phyloP scores from a whole-genome alignment of 1,284 basidiomycete species.

The Ganoderma meredithae region DNA sequence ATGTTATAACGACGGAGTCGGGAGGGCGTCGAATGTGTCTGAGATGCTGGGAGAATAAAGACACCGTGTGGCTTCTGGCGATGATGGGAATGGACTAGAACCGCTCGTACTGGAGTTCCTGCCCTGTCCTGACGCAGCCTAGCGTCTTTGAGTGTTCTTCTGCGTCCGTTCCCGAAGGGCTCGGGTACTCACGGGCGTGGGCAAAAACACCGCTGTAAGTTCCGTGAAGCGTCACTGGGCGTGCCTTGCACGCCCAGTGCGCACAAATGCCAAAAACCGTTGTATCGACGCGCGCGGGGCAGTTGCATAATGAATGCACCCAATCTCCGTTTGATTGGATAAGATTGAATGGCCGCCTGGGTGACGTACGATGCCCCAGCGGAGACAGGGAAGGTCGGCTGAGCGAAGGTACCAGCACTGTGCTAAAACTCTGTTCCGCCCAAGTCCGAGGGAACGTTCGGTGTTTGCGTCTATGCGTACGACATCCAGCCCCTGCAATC shows the following conservation, averaged over 20 bases:
- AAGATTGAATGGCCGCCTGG: not conserved
- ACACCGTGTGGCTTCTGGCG: not conserved
- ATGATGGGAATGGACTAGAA: slow-evolving; percentile 3
- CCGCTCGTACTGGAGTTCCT: not conserved
- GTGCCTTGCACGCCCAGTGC: not conserved
- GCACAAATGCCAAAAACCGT: not conserved
- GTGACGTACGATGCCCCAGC: slow-evolving; percentile 8
- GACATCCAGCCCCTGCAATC: not conserved
- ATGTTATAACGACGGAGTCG: not conserved
- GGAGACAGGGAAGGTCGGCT: slow-evolving; percentile 1
- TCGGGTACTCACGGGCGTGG: slow-evolving; percentile 10
- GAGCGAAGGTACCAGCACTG: not conserved
- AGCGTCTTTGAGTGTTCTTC: not conserved
- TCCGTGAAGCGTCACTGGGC: not conserved
- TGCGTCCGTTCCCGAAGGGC: slow-evolving; percentile 9
- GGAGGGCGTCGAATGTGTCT: slow-evolving; percentile 3
- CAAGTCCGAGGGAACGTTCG: not conserved
- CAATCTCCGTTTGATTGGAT: not conserved
- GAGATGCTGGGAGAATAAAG: slow-evolving; percentile 7
- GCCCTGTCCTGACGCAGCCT: not conserved
- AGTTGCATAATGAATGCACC: slow-evolving; percentile 3
- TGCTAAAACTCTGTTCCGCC: not conserved
- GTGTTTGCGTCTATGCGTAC: not conserved
- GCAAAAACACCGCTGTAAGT: not conserved
- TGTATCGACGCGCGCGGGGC: not conserved